phyloP scores from a whole-genome alignment of 305 asterid genomes.

The Galium porrigens region DNA sequence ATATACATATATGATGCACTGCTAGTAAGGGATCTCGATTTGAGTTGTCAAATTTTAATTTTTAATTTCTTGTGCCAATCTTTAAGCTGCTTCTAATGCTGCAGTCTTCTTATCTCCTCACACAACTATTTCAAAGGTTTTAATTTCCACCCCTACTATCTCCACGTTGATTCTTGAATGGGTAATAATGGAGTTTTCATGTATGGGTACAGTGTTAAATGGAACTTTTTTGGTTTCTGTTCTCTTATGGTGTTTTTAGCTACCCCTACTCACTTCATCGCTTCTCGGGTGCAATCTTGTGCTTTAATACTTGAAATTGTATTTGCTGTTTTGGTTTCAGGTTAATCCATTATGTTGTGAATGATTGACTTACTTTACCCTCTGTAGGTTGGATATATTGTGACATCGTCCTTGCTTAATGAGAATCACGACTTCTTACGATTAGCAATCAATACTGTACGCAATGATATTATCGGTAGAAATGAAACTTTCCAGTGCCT shows the following conservation, averaged over 20 bases:
- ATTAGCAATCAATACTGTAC: slow-evolving; percentile 89
- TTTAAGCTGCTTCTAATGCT: background rate
- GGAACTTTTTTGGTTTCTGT: background rate
- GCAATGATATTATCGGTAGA: slow-evolving; percentile 95
- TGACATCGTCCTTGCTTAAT: slow-evolving; percentile 85
- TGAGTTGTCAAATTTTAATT: background rate
- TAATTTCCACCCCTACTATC: background rate
- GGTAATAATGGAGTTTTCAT: background rate
- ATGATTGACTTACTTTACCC: slow-evolving; percentile 17
- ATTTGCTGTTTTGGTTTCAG: background rate
- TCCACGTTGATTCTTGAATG: background rate
- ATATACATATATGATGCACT: background rate
- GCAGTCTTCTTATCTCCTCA: background rate
- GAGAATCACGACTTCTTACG: slow-evolving; percentile 96
- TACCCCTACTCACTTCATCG: background rate
- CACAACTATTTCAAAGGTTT: background rate
- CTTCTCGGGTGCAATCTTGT: background rate
- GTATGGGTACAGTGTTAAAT: background rate
- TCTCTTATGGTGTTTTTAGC: background rate
- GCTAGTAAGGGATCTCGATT: background rate
- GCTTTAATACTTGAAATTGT: slow-evolving; percentile 6
- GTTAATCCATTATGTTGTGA: background rate
- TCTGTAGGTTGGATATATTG: slow-evolving; percentile 92
- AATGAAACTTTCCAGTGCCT: slow-evolving; percentile 98
- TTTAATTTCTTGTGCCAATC: background rate